These are phyloP conservation scores for Scheffersomyces titani DNA, from an alignment of 1,139 yeast genomes.

Conservation along the genomic window DNA sequence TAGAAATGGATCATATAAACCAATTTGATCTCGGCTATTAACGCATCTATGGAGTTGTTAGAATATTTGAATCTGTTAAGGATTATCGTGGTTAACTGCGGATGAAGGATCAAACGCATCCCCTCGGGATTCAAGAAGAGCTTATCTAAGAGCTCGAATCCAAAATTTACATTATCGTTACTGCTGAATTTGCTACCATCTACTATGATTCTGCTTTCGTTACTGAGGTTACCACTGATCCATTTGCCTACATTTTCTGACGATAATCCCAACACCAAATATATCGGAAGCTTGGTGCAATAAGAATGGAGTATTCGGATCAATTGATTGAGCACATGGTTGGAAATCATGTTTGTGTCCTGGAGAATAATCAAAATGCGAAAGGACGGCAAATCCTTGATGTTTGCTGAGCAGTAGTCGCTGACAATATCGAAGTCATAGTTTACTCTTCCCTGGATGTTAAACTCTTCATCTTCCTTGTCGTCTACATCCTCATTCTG, in stretches of 20 bases:
- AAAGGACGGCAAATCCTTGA: constrained; percentile 11
- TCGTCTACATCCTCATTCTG: constrained; percentile 9
- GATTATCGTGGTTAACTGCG: constrained; percentile 35
- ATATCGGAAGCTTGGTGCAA: constrained; percentile 39
- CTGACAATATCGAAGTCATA: constrained; percentile 56
- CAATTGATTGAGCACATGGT: constrained; percentile 51
- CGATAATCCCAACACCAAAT: constrained; percentile 55
- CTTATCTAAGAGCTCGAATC: constrained; percentile 38
- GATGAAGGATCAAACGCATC: constrained; percentile 18
- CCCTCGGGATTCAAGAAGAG: constrained; percentile 30
- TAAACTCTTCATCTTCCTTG: constrained; percentile 10
- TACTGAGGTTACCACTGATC: constrained; percentile 36
- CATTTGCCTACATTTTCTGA: constrained; percentile 44
- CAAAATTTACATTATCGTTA: constrained; percentile 41
- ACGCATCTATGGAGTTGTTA: constrained; percentile 53
- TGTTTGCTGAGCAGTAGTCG: constrained; percentile 39
- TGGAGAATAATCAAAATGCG: constrained; percentile 54
- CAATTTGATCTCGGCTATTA: constrained; percentile 56
- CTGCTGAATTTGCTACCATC: constrained; percentile 46
- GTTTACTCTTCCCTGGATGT: constrained; percentile 32
- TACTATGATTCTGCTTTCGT: constrained; percentile 32
- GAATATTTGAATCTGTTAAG: constrained; percentile 41
- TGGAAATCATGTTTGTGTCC: constrained; percentile 62
- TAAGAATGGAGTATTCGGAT: constrained; percentile 47
- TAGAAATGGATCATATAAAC: constrained; percentile 71